A percentile compares a stretch with the other conserved stretches of the same genome.
Conservation (phyloP, 2,329 filamentous ascomycete species). For the Xylaria hypoxylon region DNA sequence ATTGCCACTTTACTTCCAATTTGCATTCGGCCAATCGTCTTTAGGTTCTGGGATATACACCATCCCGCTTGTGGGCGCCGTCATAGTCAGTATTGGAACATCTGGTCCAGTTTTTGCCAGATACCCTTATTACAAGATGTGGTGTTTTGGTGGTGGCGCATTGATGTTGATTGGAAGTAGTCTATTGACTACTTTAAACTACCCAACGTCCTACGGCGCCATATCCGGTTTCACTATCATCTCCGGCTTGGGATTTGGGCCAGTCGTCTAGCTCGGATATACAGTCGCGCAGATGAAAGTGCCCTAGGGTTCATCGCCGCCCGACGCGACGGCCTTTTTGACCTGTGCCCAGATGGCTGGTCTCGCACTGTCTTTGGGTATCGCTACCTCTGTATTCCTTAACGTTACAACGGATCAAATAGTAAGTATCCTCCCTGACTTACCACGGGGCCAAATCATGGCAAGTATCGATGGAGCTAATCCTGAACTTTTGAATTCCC, state of each 20-base stretch:
- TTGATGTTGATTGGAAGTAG: slow-evolving; percentile 25
- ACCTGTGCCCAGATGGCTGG: slow-evolving; percentile 37
- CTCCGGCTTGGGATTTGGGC: slow-evolving; percentile 25
- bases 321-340: slow-evolving; percentile 21
- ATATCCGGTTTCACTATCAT: slow-evolving; percentile 32
- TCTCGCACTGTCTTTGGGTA: slow-evolving; percentile 32
- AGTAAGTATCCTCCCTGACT: slow-evolving; percentile 18
- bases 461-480: slow-evolving; percentile 23
- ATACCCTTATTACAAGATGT: slow-evolving; percentile 23
- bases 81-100: slow-evolving; percentile 20
- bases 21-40: slow-evolving; percentile 17
- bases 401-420: slow-evolving; percentile 33
- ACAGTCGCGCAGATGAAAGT: slow-evolving; percentile 35
- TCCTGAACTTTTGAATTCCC: background rate
- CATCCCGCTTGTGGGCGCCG: slow-evolving; percentile 24
- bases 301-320: background rate
- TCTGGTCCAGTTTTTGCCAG: slow-evolving; percentile 28
- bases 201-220: slow-evolving; percentile 16
- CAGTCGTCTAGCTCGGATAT: slow-evolving; percentile 28
- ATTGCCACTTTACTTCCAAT: slow-evolving; percentile 31
- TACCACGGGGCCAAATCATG: slow-evolving; percentile 15
- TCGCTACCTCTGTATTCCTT: slow-evolving; percentile 36
- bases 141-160: slow-evolving; percentile 22
- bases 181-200: slow-evolving; percentile 26
- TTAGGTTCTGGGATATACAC: slow-evolving; percentile 17